phyloP scores from a whole-genome alignment of 108 stramenopile species.

The Nannochloropsis salina region DNA sequence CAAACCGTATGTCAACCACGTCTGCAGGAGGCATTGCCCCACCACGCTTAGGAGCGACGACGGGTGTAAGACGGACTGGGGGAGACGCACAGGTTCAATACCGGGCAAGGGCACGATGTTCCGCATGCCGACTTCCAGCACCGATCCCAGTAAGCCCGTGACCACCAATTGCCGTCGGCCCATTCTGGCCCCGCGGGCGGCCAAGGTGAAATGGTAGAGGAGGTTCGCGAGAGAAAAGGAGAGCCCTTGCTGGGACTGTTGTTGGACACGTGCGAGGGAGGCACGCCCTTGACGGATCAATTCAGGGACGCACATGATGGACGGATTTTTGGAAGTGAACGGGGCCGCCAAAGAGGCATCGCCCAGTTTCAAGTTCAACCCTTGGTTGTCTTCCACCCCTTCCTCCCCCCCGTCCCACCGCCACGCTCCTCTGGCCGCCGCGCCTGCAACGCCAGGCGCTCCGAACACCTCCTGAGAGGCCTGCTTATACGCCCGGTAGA shows the following conservation, averaged over 20 bases:
- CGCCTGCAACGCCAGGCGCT: neutral
- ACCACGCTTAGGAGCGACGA: slow-evolving; percentile 26
- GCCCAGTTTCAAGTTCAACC: slow-evolving; percentile 53
- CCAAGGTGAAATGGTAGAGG: neutral
- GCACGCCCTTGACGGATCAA: slow-evolving; percentile 82
- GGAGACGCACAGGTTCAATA: slow-evolving; percentile 24
- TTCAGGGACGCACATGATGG: slow-evolving; percentile 66
- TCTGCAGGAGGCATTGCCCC: slow-evolving; percentile 30
- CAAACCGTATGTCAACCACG: slow-evolving; percentile 7
- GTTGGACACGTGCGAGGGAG: neutral
- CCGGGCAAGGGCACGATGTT: slow-evolving; percentile 11
- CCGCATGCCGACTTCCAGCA: slow-evolving; percentile 19
- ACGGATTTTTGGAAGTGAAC: slow-evolving; percentile 89
- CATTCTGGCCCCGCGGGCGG: neutral
- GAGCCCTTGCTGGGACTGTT: neutral
- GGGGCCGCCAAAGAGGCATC: slow-evolving; percentile 92
- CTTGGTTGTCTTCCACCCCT: neutral
- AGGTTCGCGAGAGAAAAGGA: neutral
- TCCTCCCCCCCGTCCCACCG: neutral
- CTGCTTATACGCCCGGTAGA: neutral
- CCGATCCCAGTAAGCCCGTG: slow-evolving; percentile 2
- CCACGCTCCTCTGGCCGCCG: neutral
- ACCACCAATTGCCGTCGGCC: slow-evolving; percentile 25
- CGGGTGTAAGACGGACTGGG: slow-evolving; percentile 31
- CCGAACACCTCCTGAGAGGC: neutral